Evolutionary conservation across 306 rosid species (phyloP).

Genomic region (Dryas octopetala): DNA sequence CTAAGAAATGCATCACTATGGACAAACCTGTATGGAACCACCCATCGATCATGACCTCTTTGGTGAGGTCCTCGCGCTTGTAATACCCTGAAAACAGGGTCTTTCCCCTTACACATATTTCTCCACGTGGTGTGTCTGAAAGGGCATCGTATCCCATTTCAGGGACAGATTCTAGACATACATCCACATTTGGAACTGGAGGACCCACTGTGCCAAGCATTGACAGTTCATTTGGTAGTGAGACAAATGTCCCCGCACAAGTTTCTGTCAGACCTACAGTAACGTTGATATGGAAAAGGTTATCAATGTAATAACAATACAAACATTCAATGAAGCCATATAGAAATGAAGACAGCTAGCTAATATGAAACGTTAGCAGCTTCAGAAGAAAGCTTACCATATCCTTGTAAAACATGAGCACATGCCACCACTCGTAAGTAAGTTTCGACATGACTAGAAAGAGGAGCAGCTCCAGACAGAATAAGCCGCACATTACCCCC

Average conservation of each 20-base stretch:
- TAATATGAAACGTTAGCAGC: not conserved
- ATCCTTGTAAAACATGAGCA: constrained; percentile 94
- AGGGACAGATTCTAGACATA: constrained; percentile 89
- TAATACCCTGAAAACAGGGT: constrained; percentile 87
- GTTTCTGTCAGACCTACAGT: constrained; percentile 91
- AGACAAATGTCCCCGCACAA: constrained; percentile 91
- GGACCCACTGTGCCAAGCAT: constrained; percentile 99
- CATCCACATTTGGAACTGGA: constrained; percentile 93
- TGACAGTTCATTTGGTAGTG: constrained; percentile 68
- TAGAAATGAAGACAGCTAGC: not conserved
- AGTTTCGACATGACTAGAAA: constrained; percentile 70
- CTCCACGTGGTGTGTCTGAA: constrained; percentile 76
- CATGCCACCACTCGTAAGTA: constrained; percentile 88
- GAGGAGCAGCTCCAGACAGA: constrained; percentile 97
- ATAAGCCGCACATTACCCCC: constrained; percentile 89
- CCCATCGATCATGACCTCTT: constrained; percentile 77
- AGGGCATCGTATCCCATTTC: constrained; percentile 94
- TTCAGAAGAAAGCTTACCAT: constrained; percentile 53
- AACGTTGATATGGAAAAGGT: constrained; percentile 25
- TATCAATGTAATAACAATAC: constrained; percentile 10
- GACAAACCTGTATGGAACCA: constrained; percentile 96
- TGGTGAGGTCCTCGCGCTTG: constrained; percentile 92
- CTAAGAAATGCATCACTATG: constrained; percentile 17
- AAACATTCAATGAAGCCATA: not conserved
- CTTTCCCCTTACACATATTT: constrained; percentile 74